Evolutionary conservation across 176 grass and related monocot genomes (phyloP), one percentile per base, ranked within the genome.

Genomic region (Areca catechu): DNA sequence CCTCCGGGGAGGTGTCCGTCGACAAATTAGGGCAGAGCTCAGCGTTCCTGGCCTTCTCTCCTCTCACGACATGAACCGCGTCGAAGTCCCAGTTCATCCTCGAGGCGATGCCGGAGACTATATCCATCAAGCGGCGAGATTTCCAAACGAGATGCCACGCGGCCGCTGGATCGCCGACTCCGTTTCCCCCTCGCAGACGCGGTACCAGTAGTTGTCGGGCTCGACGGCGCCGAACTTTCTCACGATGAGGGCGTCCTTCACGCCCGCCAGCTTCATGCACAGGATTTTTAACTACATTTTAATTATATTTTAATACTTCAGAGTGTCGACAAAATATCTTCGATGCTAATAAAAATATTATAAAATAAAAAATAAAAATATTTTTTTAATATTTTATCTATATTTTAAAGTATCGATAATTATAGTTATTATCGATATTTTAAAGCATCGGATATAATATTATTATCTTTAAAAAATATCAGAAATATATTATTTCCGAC

Each of bases 31-130:
- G 86, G 82, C 82, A 95, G 16, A 95, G 55, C 28, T 80, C 82
- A 50, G 74, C 81, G 78, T 81, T 95, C 57, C 79, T 88, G 0
- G 80, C 80, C 78, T 90, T 95, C 49, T 90, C 90, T 30, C 90
- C 90, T 71, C 90, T 82, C 18, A 86, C 82, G 2, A 90, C 16
- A 25, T 95, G 83, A 29, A 86, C 80, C 0, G 90, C 90, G 62
- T 95, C 82, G 0, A 90, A 95, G 72, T 95, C 90, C 90, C 90
- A 90, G 47, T 69, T 81, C 90, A 95, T 81, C 63, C 63, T 88
- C 3, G 82, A 81, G 54, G 90, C 59, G 60, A 95, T 76, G 54
- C 76, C 86, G 67, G 90, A 89, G 30, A 95, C 82, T 4, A 95
- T 95, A 77, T 90, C 86, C 86, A 89, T 90, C 78, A 86, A 77